Percentiles rank a stretch among this genome's conserved stretches.
phyloP scores from a whole-genome alignment of 1,139 yeast species.

The Starmera stellimalicola region DNA sequence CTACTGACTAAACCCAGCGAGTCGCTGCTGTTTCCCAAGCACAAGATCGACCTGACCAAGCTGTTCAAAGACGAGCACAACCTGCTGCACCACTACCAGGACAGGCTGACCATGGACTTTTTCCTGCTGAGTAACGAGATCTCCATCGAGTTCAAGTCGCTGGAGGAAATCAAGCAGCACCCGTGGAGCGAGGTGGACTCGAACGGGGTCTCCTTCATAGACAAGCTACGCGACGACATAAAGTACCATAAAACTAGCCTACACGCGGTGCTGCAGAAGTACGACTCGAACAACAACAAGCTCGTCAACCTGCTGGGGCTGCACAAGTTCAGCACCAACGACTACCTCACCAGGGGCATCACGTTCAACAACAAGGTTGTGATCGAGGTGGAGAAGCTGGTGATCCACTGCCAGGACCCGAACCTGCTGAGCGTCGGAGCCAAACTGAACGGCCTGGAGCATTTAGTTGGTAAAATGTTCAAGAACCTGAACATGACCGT shows the following conservation, averaged over 20 bases:
- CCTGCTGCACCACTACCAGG: slow-evolving; percentile 10
- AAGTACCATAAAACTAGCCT: slow-evolving; percentile 13
- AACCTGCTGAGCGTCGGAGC: slow-evolving; percentile 32
- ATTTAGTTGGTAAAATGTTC: slow-evolving; percentile 24
- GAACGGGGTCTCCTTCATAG: slow-evolving; percentile 21
- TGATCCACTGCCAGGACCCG: slow-evolving; percentile 37
- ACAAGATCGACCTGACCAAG: slow-evolving; percentile 6
- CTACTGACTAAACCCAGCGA: slow-evolving; percentile 14
- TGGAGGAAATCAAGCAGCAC: slow-evolving; percentile 17
- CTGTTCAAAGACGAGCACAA: slow-evolving; percentile 8
- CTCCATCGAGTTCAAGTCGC: slow-evolving; percentile 14
- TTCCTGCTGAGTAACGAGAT: slow-evolving; percentile 15
- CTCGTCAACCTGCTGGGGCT: slow-evolving; percentile 14
- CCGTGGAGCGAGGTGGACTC: slow-evolving; percentile 27
- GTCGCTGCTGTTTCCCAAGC: slow-evolving; percentile 14
- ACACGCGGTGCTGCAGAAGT: slow-evolving; percentile 12
- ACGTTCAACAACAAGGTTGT: slow-evolving; percentile 30
- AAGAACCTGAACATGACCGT: slow-evolving; percentile 21
- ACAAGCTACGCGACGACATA: slow-evolving; percentile 17
- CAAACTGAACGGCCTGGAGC: slow-evolving; percentile 28
- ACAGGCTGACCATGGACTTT: slow-evolving; percentile 14
- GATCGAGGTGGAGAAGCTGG: slow-evolving; percentile 29
- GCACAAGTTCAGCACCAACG: slow-evolving; percentile 17
- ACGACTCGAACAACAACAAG: slow-evolving; percentile 2
- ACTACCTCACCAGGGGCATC: slow-evolving; percentile 25